Percentiles rank a stretch among this genome's conserved stretches.
Evolutionary conservation across 345 rosid species (phyloP).

Genomic region (Eucalyptus brandiana): DNA sequence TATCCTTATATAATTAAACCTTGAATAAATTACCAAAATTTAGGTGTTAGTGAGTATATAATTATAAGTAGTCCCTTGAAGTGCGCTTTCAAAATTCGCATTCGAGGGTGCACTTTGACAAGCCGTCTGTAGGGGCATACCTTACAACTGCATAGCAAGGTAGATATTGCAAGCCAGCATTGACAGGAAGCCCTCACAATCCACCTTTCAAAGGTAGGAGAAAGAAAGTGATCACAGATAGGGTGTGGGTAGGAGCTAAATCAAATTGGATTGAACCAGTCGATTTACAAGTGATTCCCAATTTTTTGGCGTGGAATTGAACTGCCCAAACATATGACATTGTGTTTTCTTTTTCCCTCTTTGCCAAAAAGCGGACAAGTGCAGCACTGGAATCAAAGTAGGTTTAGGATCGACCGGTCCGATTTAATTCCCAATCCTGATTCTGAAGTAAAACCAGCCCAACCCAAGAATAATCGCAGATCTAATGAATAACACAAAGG

Average conservation of each 20-base stretch:
- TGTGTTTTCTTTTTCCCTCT: no score
- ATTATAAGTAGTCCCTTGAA: no score
- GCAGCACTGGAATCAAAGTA: rapidly evolving
- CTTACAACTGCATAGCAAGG: rapidly evolving
- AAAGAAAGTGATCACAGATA: not conserved
- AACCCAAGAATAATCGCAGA: no score
- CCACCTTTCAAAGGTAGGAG: not conserved
- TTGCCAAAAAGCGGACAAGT: rapidly evolving
- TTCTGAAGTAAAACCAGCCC: no score
- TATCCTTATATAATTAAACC: no score
- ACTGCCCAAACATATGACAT: rapidly evolving
- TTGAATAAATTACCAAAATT: no score
- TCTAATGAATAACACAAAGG: no score
- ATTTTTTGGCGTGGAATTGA: no score
- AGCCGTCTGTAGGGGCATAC: rapidly evolving
- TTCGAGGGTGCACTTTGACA: not conserved
- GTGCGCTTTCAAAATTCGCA: no score
- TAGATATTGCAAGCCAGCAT: not conserved
- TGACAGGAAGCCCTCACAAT: not conserved
- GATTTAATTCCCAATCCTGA: no score
- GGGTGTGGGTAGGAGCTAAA: no score
- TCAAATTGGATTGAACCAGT: rapidly evolving
- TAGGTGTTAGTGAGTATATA: rapidly evolving
- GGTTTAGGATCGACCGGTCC: rapidly evolving
- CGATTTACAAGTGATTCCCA: no score